Evolutionary conservation across 106 monocot genomes (phyloP), one percentile per base, ranked within the genome.

Genomic region (Amphibolis antarctica): DNA sequence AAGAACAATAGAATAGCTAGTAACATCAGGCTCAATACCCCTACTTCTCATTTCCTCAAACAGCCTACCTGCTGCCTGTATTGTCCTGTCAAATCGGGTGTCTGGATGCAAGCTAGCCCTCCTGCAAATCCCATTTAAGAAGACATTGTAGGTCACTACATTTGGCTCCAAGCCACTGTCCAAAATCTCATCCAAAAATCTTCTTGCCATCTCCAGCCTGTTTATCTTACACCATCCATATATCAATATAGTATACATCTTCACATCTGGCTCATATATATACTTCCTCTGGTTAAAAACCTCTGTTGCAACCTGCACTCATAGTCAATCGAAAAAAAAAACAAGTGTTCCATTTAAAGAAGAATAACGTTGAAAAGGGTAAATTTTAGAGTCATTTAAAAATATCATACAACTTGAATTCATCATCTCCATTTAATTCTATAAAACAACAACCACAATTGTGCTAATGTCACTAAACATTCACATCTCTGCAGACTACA

Each of bases 201-300:
- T 82, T 18, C 67, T 63, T 14, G 96, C 90, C 84, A 82, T 82
- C 21, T 84, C 86, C 47, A 27, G 68, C 19, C 66, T 70, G 36
- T 82, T 84, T 46, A 84, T 71, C 71, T 87, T 98, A 65, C 90
- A 90, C 96, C 96, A 90, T 28, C 96, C 96, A 68, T 84, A 84
- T 7, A 98, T 90, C 73, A 98, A 69, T 27, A 98, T 82, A 15
- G 86, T 85, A 68, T 96, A 90, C 27, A 77, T 65, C 74, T 90
- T 90, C 65, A 82, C 90, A 25, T 82, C 74, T 6, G 86, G 84
- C 36, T 76, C 76, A 43, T 69, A 80, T 63, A 18, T 74, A 53
- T 36, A 78, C 57, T 85, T 98, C 48, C 90, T 84, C 66, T 86
- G 84, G 62, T 98, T 98, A 42, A 98, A 98, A 31, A 98, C 57